A percentile compares a stretch with the other conserved stretches of the same genome.
These are phyloP conservation scores for Durusdinium trenchii DNA, from an alignment of 73 alveolate genomes.

Conservation along the genomic window DNA sequence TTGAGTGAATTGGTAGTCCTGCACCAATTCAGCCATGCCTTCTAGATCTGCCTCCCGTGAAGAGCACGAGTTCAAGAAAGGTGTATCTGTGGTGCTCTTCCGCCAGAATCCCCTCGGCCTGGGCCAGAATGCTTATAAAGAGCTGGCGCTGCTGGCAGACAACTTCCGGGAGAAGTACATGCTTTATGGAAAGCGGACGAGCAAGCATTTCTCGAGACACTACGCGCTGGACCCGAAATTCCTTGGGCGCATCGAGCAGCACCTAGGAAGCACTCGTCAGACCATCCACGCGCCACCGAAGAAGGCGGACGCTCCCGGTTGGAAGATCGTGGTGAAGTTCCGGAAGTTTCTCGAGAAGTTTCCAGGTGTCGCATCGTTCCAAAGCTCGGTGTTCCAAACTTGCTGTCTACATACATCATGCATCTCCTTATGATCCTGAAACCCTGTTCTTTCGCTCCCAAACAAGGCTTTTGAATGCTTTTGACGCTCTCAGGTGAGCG, in stretches of 20 bases:
- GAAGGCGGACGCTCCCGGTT: neutral
- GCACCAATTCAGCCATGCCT: neutral
- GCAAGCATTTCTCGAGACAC: neutral
- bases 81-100: neutral
- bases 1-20: too few relatives aligned
- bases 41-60: neutral
- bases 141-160: neutral
- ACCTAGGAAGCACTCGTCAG: neutral
- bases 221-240: neutral
- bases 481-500: too few relatives aligned
- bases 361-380: too few relatives aligned
- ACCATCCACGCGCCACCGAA: neutral
- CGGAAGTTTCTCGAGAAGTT: neutral
- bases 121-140: neutral
- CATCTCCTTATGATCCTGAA: too few relatives aligned
- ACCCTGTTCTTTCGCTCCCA: too few relatives aligned
- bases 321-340: neutral
- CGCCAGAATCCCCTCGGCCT: neutral
- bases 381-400: too few relatives aligned
- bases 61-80: neutral
- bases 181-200: neutral
- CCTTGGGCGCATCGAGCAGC: neutral
- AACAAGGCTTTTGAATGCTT: too few relatives aligned
- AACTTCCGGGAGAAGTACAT: neutral
- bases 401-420: too few relatives aligned